Conservation (phyloP, 2,329 filamentous ascomycete species). For the Pseudogymnoascus sp. region DNA sequence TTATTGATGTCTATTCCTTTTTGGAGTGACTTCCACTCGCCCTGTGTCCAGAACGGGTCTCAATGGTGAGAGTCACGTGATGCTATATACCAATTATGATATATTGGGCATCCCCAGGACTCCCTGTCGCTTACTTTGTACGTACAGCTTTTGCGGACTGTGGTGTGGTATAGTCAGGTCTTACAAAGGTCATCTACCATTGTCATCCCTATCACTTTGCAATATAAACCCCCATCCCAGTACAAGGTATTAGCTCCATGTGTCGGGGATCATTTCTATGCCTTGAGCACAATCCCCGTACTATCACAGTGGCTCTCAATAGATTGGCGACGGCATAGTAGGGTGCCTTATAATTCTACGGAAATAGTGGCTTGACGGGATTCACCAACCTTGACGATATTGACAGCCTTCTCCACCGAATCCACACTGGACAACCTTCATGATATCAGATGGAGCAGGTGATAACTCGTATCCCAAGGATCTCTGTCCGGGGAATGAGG, state of each 20-base stretch:
- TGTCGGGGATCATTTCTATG: neutral
- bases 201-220: neutral
- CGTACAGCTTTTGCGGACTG: neutral
- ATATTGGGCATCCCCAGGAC: neutral
- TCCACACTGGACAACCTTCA: neutral
- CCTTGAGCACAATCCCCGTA: neutral
- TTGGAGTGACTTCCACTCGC: neutral
- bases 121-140: neutral
- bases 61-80: neutral
- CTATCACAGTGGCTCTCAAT: neutral
- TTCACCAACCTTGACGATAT: neutral
- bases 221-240: neutral
- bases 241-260: neutral
- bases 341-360: neutral
- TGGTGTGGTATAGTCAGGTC: neutral
- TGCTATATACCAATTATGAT: neutral
- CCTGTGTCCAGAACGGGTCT: neutral
- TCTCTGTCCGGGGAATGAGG: neutral
- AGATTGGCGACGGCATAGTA: neutral
- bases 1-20: neutral
- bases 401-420: neutral
- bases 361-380: neutral
- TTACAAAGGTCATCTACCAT: neutral
- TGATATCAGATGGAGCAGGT: neutral
- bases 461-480: constrained; percentile 5